phyloP scores from a whole-genome alignment of 257 asterid species.

The Verbena officinalis region DNA sequence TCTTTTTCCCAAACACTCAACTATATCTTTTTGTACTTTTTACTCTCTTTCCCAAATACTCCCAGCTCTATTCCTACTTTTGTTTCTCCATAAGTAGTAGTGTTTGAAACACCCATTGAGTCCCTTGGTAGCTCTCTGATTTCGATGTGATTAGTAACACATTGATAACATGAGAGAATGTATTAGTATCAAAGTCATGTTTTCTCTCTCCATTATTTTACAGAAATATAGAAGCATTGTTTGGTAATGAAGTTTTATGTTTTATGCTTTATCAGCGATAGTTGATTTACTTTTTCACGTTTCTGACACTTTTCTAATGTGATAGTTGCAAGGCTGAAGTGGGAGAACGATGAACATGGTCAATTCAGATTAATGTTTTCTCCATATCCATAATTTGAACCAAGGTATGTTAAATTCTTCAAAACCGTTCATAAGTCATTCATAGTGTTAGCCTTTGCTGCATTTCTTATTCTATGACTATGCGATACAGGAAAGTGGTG shows the following conservation, averaged over 20 bases:
- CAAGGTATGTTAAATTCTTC: conserved; percentile 22
- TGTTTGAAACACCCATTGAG: too few relatives aligned
- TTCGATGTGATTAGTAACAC: background rate
- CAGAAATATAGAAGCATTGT: background rate
- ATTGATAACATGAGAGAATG: background rate
- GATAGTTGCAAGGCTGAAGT: conserved; percentile 19
- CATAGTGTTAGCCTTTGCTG: background rate
- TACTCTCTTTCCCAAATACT: too few relatives aligned
- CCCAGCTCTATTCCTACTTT: too few relatives aligned
- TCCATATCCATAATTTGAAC: conserved; percentile 10
- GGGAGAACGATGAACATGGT: conserved; percentile 19
- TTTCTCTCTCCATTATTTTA: background rate
- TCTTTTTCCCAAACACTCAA: too few relatives aligned
- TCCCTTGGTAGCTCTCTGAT: conserved; percentile 11
- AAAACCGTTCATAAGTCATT: conserved; percentile 1
- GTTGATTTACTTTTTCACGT: background rate
- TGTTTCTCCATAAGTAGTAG: too few relatives aligned
- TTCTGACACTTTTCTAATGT: background rate
- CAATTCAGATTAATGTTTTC: conserved; percentile 10
- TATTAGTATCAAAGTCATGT: conserved; percentile 3
- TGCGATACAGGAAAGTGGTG: conserved; percentile 28
- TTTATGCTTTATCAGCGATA: conserved; percentile 10
- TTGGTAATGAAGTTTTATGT: background rate
- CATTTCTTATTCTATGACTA: conserved; percentile 18
- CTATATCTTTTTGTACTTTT: too few relatives aligned